Evolutionary conservation across 371 early-diverging fungal species (phyloP).

Genomic region (Mucor piriformis): DNA sequence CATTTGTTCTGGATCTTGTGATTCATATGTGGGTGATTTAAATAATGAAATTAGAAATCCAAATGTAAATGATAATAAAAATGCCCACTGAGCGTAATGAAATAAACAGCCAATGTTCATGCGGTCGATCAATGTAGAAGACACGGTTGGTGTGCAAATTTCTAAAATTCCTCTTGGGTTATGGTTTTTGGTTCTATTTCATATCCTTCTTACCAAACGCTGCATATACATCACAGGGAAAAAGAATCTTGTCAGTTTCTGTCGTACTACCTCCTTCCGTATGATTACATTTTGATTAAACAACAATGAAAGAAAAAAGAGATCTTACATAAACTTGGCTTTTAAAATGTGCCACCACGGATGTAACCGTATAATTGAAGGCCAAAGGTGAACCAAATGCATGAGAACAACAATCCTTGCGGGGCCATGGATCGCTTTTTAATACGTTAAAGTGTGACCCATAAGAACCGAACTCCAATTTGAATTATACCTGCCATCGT

Average conservation of each 20-base stretch:
- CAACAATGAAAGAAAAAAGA: not conserved
- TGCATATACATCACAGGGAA: slow-evolving; percentile 60
- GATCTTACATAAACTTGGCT: slow-evolving; percentile 66
- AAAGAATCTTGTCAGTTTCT: slow-evolving; percentile 51
- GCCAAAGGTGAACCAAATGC: slow-evolving; percentile 61
- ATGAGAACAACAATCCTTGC: slow-evolving; percentile 59
- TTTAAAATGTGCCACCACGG: slow-evolving; percentile 68
- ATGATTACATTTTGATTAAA: slow-evolving; percentile 57
- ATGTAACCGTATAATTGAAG: slow-evolving; percentile 60
- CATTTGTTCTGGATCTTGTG: slow-evolving; percentile 20
- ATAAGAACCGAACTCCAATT: slow-evolving; percentile 58
- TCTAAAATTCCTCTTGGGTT: slow-evolving; percentile 10
- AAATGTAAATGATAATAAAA: slow-evolving; percentile 44
- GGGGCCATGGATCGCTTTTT: slow-evolving; percentile 51
- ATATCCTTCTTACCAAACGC: slow-evolving; percentile 39
- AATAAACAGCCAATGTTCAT: slow-evolving; percentile 59
- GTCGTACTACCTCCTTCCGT: slow-evolving; percentile 47
- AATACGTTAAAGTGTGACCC: slow-evolving; percentile 59
- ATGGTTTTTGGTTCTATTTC: not conserved
- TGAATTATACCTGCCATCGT: slow-evolving; percentile 54
- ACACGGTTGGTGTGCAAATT: slow-evolving; percentile 63
- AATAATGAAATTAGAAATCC: slow-evolving; percentile 34
- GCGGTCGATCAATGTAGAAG: slow-evolving; percentile 54
- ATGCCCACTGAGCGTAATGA: slow-evolving; percentile 57
- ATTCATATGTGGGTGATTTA: slow-evolving; percentile 18